Base-by-base conservation (phyloP, 495 filamentous ascomycete species). In the Tuber aestivum region DNA sequence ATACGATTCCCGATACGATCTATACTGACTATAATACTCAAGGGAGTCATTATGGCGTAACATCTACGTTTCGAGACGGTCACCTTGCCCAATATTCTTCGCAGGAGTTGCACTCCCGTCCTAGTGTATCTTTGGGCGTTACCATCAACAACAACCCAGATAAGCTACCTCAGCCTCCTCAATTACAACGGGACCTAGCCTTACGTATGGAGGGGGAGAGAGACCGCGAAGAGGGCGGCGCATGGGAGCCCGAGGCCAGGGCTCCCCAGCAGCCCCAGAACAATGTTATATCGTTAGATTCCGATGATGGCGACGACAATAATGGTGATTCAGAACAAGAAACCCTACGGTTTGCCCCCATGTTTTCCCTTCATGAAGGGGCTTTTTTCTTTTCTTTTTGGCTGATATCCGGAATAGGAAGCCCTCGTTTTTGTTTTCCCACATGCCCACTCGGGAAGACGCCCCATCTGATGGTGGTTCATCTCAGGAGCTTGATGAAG, bases 211-310 rank as follows among this genome's bases (percentile, higher is more conserved):
- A 56, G 23, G 7, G 5, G 21, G 48, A 23, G 9, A n/a, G 23
- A n/a, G 48, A 56, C 48, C 48, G 23, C 23, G 21, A 56, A 9
- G 48, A n/a, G 23, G 48, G n/a, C n/a, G 10, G 48, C 7, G n/a
- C 48, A 56, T 56, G 48, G 48, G 48, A n/a, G 21, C 48, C 48
- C 9, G 48, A 35, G n/a, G 77, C 71, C 38, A 65, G 70, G 44
- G 50, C 65, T 69, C 65, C 71, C 41, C 50, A 78, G 48, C 70
- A 61, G 27, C 37, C 44, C 9, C 56, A 70, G n/a, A 50, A 44
- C 32, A 42, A 78, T 56, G 44, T 79, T 61, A 79, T 79, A 69
- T 78, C 45, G 35, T 61, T 79, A 1, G 76, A 78, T 41, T 79
- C 78, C 2, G 76, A 78, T 56, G 76, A 75, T 21, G 44, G 20